Percentiles rank a stretch among this genome's conserved stretches.
Evolutionary conservation across 2,329 filamentous ascomycete genomes (phyloP).

Genomic region (Epichloe brachyelytri): DNA sequence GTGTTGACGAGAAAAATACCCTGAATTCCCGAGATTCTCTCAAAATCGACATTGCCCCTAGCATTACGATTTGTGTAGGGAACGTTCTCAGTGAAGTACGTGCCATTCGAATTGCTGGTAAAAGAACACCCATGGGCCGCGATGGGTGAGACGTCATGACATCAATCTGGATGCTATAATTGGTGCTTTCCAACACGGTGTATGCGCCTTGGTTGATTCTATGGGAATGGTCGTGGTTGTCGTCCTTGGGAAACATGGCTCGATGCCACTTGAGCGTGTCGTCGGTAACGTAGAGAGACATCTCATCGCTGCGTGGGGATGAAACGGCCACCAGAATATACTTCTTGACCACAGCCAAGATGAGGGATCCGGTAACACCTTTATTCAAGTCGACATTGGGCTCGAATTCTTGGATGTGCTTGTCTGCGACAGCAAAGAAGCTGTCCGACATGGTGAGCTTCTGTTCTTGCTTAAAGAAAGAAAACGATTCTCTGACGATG

Average conservation of each 20-base stretch:
- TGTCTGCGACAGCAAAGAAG: slow-evolving; percentile 51
- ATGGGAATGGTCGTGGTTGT: slow-evolving; percentile 58
- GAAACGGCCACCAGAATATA: slow-evolving; percentile 75
- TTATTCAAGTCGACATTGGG: slow-evolving; percentile 62
- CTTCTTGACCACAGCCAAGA: slow-evolving; percentile 71
- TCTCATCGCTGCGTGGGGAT: slow-evolving; percentile 70
- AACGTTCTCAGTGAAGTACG: slow-evolving; percentile 84
- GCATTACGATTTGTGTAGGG: slow-evolving; percentile 81
- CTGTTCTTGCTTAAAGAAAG: slow-evolving; percentile 59
- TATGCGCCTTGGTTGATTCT: slow-evolving; percentile 70
- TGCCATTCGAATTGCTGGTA: slow-evolving; percentile 94
- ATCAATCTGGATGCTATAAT: slow-evolving; percentile 95
- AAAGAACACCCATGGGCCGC: slow-evolving; percentile 72
- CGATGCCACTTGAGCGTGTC: slow-evolving; percentile 82
- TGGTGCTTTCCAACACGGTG: slow-evolving; percentile 88
- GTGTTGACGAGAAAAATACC: slow-evolving; percentile 84
- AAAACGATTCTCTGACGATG: slow-evolving; percentile 61
- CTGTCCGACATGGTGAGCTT: slow-evolving; percentile 70
- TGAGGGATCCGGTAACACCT: slow-evolving; percentile 67
- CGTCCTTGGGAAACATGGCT: slow-evolving; percentile 73
- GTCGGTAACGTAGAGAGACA: slow-evolving; percentile 80
- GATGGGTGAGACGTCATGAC: slow-evolving; percentile 59
- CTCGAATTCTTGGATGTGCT: slow-evolving; percentile 51
- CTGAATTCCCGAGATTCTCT: slow-evolving; percentile 83
- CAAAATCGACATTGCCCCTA: slow-evolving; percentile 76